A percentile compares a stretch with the other conserved stretches of the same genome.
phyloP scores from a whole-genome alignment of 2,329 filamentous ascomycete species.

The Scedosporium minutisporum region DNA sequence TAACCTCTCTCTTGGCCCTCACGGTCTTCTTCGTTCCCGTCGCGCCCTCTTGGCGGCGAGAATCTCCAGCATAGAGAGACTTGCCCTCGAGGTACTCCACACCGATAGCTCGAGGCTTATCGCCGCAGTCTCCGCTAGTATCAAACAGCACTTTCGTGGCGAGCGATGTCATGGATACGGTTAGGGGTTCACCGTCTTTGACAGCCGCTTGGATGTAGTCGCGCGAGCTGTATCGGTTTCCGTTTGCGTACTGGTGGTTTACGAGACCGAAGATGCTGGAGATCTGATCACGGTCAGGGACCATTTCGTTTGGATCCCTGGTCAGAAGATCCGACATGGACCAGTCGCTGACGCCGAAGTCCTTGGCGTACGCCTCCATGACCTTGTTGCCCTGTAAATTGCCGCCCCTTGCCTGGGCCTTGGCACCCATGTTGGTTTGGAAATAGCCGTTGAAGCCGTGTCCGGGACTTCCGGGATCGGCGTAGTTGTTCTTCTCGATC shows the following conservation, averaged over 20 bases:
- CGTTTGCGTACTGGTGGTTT: slow-evolving; percentile 18
- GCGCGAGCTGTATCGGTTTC: slow-evolving; percentile 17
- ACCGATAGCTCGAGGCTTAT: slow-evolving; percentile 24
- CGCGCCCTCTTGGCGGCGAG: slow-evolving; percentile 24
- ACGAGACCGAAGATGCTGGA: slow-evolving; percentile 18
- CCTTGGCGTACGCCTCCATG: slow-evolving; percentile 12
- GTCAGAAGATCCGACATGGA: slow-evolving; percentile 7
- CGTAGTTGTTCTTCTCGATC: slow-evolving; percentile 33
- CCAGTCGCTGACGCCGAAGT: slow-evolving; percentile 12
- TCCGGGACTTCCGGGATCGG: slow-evolving; percentile 24
- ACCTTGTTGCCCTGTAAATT: slow-evolving; percentile 11
- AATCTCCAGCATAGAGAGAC: slow-evolving; percentile 16
- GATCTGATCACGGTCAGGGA: slow-evolving; percentile 15
- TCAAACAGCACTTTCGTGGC: slow-evolving; percentile 29
- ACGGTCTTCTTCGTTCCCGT: slow-evolving; percentile 12
- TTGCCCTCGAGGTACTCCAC: slow-evolving; percentile 20
- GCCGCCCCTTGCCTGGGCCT: slow-evolving; percentile 3
- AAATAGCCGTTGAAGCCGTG: slow-evolving; percentile 34
- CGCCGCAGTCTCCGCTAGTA: slow-evolving; percentile 12
- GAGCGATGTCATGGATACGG: slow-evolving; percentile 16
- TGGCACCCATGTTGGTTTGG: slow-evolving; percentile 11
- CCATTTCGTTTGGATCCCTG: slow-evolving; percentile 11
- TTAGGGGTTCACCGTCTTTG: slow-evolving; percentile 9
- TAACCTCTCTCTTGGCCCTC: slow-evolving; percentile 31
- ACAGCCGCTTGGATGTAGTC: slow-evolving; percentile 15